Conservation (phyloP, 345 rosid genomes). For the Corchorus capsularis region DNA sequence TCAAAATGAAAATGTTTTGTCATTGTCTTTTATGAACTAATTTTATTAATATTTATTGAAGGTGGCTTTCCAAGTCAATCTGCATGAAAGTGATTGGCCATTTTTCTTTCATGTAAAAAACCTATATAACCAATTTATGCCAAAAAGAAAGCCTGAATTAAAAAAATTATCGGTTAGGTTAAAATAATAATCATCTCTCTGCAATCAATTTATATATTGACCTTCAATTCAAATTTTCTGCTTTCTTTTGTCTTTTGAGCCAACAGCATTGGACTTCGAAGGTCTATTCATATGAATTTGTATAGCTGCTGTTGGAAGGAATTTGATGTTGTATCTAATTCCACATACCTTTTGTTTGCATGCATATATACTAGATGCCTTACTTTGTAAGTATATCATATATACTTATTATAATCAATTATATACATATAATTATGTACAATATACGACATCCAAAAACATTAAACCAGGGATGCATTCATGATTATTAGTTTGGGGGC, state of each 20-base stretch:
- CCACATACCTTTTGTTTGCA: too few species aligned
- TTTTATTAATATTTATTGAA: neutral
- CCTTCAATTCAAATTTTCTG: neutral
- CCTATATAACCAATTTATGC: neutral
- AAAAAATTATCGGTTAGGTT: neutral
- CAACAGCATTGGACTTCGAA: neutral
- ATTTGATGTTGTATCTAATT: neutral
- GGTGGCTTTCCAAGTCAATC: slow-evolving; percentile 22
- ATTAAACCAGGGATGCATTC: neutral
- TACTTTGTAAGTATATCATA: neutral
- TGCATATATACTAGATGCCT: neutral
- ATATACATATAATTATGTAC: neutral
- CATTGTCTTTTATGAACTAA: neutral
- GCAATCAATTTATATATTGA: neutral
- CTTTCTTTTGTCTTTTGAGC: too few species aligned
- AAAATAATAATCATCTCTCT: neutral
- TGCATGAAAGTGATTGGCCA: slow-evolving; percentile 20
- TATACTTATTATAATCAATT: neutral
- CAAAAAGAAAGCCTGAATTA: neutral
- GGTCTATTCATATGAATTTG: neutral
- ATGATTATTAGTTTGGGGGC: too few species aligned
- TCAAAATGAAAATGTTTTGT: neutral
- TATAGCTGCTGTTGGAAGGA: neutral
- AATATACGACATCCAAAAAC: neutral
- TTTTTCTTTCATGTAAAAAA: neutral